Base-by-base conservation (phyloP, 352 stramenopile genomes). In the Peronosclerospora sorghi region DNA sequence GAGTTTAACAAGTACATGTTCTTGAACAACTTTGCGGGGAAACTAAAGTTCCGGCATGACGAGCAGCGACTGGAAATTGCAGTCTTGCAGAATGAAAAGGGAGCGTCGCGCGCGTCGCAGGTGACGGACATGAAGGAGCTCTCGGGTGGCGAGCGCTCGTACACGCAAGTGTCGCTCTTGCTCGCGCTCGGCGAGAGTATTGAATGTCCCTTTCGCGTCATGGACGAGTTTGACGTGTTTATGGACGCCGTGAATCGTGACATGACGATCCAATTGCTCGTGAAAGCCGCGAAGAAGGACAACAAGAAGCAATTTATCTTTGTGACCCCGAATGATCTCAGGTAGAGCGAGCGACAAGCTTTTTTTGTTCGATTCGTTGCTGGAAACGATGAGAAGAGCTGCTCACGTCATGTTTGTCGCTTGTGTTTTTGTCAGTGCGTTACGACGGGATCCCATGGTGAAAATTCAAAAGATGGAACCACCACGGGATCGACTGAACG, bases 221-320 rank as follows among this genome's bases (percentile, higher is more conserved):
- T 98, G 87, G 95, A 98, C 58, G 95, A 99, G 73, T 98, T 99
- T 56, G 95, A 98, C 65, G 95, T 99, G 23, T 99, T 98, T 53
- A 97, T 99, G 77, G 96, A 99, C 73, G 88, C 94, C 17, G 82
- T 97, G 21, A 95, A 95, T 41, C 77, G 96, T 34, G 96, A 97
- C 24, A 88, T 97, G 54, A 95, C 94, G 2, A 91, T 99, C 44
- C 68, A 97, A 30, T 59, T 94, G 48, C 72, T 99, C n/a, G 84
- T 98, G 14, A 51, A 83, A 8, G 85, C 76, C 0, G 78, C 75
- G 14, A 89, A 91, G 59, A 65, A 68, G 32, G 73, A 86, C 37
- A 50, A 51, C 35, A 69, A 66, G 46, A 90, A 91, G 53, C 78
- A 93, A 44, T 93, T 91, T 53, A 93, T 93, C 47, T 93, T 93